These are phyloP conservation scores for Hericium erinaceus DNA, from an alignment of 768 basidiomycete species.

Conservation along the genomic window DNA sequence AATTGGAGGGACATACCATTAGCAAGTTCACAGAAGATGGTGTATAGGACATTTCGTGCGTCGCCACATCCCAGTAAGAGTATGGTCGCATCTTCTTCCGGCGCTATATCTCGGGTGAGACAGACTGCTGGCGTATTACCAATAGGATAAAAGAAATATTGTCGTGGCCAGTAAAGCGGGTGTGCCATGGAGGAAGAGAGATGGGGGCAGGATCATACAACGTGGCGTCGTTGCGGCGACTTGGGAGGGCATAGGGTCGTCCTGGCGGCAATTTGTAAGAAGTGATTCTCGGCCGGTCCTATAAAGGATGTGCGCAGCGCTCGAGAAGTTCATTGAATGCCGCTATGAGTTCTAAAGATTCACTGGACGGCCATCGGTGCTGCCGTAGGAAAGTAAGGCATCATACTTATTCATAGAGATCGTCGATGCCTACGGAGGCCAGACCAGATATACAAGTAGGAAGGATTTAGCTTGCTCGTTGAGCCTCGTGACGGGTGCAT, in stretches of 20 bases:
- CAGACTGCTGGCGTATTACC: constrained; percentile 50
- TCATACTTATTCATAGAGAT: too few species aligned
- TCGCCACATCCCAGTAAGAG: constrained; percentile 54
- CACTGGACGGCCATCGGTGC: too few species aligned
- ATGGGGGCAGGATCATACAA: neutral
- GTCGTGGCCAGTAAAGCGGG: constrained; percentile 32
- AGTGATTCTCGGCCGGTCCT: too few species aligned
- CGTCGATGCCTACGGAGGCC: too few species aligned
- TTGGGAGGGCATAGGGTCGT: too few species aligned
- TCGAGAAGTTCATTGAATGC: constrained; percentile 1
- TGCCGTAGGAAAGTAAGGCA: too few species aligned
- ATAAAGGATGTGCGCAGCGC: too few species aligned
- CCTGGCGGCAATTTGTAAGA: too few species aligned
- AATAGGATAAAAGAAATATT: constrained; percentile 44
- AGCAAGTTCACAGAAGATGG: constrained; percentile 24
- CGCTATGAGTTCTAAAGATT: too few species aligned
- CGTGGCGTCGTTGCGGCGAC: neutral
- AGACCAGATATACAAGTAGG: too few species aligned
- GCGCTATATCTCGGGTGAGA: constrained; percentile 37
- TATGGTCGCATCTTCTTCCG: constrained; percentile 35
- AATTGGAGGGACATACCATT: neutral
- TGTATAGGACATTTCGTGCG: constrained; percentile 43
- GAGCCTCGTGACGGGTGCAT: too few species aligned
- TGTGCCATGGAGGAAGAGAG: constrained; percentile 28
- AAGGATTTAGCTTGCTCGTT: too few species aligned